Evolutionary conservation across 106 monocot genomes (phyloP), one percentile per base, ranked within the genome.

Genomic region (Apostasia ramifera): DNA sequence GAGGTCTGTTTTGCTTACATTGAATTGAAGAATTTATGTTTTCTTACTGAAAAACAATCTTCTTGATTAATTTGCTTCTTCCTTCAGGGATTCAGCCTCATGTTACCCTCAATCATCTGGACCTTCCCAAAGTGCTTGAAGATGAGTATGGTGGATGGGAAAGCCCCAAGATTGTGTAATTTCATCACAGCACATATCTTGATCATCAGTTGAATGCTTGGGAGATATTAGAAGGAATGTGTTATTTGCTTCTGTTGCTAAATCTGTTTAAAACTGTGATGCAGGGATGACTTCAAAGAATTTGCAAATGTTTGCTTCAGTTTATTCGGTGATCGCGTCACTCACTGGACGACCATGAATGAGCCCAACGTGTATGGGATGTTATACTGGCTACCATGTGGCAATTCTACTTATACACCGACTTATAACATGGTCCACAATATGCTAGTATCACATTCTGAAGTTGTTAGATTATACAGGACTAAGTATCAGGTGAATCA

Each of bases 111-210:
- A 75, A 72, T 66, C 92, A 92, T 74, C 51, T 79, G 1, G 88
- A 92, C 66, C 62, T 83, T 42, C 92, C 92, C 26, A 85, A 85
- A 74, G 61, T 69, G n/a, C 82, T 92, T 63, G 80, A 92, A 56
- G 92, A 92, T 71, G 88, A 88, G 52, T 92, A 92, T 54, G 66
- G 26, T 46, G 88, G 88, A 44, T 92, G 87, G 87, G 63, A 88
- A 54, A 88, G 78, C 80, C 81, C 85, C 1, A 87, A 65, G 50
- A 85, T 92, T 63, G 76, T 92, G 88, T 92, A 82, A 67, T 50
- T 55, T 48, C 47, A 45, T 40, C 2, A 53, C 43, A 2, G 44
- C 57, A 1, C 37, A 62, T 41, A 48, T 61, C 46, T 40, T 5
- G 52, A 11, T 52, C 52, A 13, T 7, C 26, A 26, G 26, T 26